Conservation (phyloP, 345 rosid species). For the Carallia pectinifolia region DNA sequence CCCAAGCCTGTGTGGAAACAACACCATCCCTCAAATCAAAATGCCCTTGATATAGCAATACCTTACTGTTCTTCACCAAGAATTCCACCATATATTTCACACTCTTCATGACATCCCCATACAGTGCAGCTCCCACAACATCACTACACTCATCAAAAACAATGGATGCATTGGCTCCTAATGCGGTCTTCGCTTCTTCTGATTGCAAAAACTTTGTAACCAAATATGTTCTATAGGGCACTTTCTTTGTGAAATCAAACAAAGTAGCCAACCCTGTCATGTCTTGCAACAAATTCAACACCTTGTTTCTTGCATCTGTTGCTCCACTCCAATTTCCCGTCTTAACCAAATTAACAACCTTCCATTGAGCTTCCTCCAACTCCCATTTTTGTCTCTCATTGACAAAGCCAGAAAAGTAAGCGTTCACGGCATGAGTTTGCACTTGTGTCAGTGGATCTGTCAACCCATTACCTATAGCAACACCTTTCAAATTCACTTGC, state of each 20-base stretch:
- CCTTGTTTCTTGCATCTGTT: constrained; percentile 36
- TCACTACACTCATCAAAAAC: constrained; percentile 8
- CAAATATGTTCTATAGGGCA: constrained; percentile 41
- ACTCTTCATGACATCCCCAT: constrained; percentile 17
- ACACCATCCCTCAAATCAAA: constrained; percentile 59
- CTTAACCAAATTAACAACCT: constrained; percentile 36
- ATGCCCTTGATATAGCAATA: constrained; percentile 65
- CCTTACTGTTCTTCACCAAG: constrained; percentile 42
- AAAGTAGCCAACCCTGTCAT: constrained; percentile 77
- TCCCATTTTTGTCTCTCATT: constrained; percentile 61
- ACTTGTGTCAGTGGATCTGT: constrained; percentile 66
- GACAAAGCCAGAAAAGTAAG: constrained; percentile 56
- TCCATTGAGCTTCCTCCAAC: constrained; percentile 51
- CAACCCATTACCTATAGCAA: constrained; percentile 74
- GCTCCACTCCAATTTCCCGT: constrained; percentile 60
- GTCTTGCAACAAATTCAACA: constrained; percentile 37
- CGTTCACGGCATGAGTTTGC: constrained; percentile 48
- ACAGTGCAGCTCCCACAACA: constrained; percentile 4
- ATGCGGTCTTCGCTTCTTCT: not conserved
- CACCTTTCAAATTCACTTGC: constrained; percentile 50
- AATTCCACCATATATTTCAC: constrained; percentile 35
- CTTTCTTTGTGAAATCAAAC: constrained; percentile 43
- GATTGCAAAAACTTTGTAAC: constrained; percentile 40
- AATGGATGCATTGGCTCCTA: not conserved
- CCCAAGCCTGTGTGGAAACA: constrained; percentile 71